phyloP scores from a whole-genome alignment of 78 protist species.

The Dictyostelium brefeldianum region DNA sequence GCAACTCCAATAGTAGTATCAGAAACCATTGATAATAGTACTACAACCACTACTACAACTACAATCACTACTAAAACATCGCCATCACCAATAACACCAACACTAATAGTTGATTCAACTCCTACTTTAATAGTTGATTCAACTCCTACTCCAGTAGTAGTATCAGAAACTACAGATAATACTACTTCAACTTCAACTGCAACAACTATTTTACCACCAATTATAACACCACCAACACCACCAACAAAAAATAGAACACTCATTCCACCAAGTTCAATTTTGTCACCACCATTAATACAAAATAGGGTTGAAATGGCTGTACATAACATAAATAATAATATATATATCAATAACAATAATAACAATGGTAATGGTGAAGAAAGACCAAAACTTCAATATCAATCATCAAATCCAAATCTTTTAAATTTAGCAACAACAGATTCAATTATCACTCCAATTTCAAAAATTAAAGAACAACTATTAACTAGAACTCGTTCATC shows the following conservation, averaged over 20 bases:
- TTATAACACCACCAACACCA: too few species aligned
- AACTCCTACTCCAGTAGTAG: not conserved
- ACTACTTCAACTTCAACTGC: not conserved
- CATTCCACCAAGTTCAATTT: not conserved
- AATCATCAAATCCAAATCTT: not conserved
- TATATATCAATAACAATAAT: not conserved
- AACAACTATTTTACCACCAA: too few species aligned
- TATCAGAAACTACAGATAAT: not conserved
- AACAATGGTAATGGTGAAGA: not conserved
- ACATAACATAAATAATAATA: not conserved
- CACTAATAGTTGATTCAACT: not conserved
- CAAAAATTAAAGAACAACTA: constrained; percentile 26
- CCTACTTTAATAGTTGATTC: not conserved
- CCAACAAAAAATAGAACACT: too few species aligned
- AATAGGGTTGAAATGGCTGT: too few species aligned
- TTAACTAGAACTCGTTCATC: constrained; percentile 37
- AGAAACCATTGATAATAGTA: not conserved
- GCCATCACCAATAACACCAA: not conserved
- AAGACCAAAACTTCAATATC: not conserved
- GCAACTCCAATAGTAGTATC: not conserved
- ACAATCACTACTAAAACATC: not conserved
- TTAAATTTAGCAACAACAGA: constrained; percentile 5
- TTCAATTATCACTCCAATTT: not conserved
- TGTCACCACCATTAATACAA: too few species aligned
- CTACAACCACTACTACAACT: not conserved